phyloP scores from a whole-genome alignment of 2,329 filamentous ascomycete genomes.

The Fusarium tricinctum region DNA sequence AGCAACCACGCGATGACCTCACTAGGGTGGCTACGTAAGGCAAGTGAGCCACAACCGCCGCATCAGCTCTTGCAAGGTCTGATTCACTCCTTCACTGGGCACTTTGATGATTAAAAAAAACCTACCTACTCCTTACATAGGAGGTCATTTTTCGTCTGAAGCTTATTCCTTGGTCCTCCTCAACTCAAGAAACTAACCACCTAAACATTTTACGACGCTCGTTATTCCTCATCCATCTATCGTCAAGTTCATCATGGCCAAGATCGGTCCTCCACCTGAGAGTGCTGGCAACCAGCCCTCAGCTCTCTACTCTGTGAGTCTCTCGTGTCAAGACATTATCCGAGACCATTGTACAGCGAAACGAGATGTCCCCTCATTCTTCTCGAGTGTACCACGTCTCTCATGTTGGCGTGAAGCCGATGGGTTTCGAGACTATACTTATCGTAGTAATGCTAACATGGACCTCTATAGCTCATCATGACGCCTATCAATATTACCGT shows the following conservation, averaged over 20 bases:
- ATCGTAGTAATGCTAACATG: slow-evolving; percentile 22
- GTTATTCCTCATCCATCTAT: neutral
- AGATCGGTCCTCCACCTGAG: slow-evolving; percentile 21
- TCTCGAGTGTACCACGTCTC: neutral
- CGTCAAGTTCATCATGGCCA: slow-evolving; percentile 21
- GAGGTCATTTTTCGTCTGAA: neutral
- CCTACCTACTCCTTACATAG: neutral
- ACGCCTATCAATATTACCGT: slow-evolving; percentile 74
- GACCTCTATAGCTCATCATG: slow-evolving; percentile 62
- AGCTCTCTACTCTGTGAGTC: slow-evolving; percentile 48
- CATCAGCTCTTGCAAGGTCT: slow-evolving; percentile 16
- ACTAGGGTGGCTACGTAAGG: slow-evolving; percentile 40
- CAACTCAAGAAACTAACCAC: neutral
- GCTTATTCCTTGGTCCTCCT: neutral
- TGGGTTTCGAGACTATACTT: neutral
- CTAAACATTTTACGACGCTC: neutral
- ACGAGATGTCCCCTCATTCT: neutral
- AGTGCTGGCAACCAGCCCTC: slow-evolving; percentile 37
- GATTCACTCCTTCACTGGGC: slow-evolving; percentile 8
- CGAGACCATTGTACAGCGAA: slow-evolving; percentile 8
- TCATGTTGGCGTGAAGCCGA: slow-evolving; percentile 6
- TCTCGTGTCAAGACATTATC: slow-evolving; percentile 1
- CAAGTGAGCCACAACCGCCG: slow-evolving; percentile 37
- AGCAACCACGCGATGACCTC: slow-evolving; percentile 41
- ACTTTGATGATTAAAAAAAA: slow-evolving; percentile 1